A percentile compares a stretch with the other conserved stretches of the same genome.
These are phyloP conservation scores for Apiospora koreana DNA, from an alignment of 2,329 filamentous ascomycete genomes.

Conservation along the genomic window DNA sequence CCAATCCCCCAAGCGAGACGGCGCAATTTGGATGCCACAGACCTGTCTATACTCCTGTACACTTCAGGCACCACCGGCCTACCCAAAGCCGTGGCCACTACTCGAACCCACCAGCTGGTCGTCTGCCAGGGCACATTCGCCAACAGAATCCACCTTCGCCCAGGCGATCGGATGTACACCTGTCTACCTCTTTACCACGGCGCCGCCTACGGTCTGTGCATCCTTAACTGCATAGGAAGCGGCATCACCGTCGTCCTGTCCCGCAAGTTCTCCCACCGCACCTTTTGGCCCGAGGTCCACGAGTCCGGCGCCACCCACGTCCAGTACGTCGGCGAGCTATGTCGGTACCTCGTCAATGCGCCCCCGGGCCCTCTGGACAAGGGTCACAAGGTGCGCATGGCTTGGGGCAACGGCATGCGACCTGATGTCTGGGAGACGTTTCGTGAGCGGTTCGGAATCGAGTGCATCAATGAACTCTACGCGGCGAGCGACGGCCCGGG, in stretches of 20 bases:
- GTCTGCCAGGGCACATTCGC: constrained; percentile 18
- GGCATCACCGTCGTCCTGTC: constrained; percentile 60
- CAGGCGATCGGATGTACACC: constrained; percentile 66
- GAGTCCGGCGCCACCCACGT: constrained; percentile 67
- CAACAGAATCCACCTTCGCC: constrained; percentile 20
- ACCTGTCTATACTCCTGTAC: constrained; percentile 65
- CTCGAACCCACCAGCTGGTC: constrained; percentile 38
- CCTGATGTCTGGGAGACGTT: constrained; percentile 70
- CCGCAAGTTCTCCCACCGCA: constrained; percentile 65
- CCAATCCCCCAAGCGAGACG: constrained; percentile 57
- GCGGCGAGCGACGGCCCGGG: constrained; percentile 74
- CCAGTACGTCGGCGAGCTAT: constrained; percentile 77
- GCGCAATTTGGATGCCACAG: constrained; percentile 47
- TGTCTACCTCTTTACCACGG: constrained; percentile 78
- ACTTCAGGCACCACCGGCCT: constrained; percentile 76
- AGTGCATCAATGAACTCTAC: constrained; percentile 71
- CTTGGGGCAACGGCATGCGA: constrained; percentile 67
- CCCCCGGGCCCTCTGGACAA: constrained; percentile 61
- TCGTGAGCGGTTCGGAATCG: constrained; percentile 61
- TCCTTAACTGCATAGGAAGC: constrained; percentile 48
- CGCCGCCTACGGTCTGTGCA: constrained; percentile 62
- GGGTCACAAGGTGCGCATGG: constrained; percentile 55
- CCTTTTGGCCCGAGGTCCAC: constrained; percentile 72
- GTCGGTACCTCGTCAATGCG: constrained; percentile 70
- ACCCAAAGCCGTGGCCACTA: constrained; percentile 69